Conservation (phyloP, 495 filamentous ascomycete genomes). For the Penicillium fimorum region DNA sequence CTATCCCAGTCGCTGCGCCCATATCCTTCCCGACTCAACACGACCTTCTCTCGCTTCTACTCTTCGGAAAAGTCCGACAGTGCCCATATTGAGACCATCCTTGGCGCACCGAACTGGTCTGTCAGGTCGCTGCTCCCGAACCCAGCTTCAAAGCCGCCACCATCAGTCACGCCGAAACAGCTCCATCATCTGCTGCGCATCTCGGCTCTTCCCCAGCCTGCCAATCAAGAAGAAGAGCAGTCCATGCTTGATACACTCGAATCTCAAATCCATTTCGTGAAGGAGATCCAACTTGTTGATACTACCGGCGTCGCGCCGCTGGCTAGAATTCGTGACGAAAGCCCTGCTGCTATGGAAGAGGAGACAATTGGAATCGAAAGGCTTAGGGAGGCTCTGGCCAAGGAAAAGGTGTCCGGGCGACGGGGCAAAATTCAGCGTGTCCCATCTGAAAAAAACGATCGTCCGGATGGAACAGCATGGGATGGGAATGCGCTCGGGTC, state of each 20-base stretch:
- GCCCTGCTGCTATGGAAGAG: constrained; percentile 49
- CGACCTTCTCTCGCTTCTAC: constrained; percentile 19
- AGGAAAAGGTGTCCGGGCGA: constrained; percentile 54
- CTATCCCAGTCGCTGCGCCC: constrained; percentile 18
- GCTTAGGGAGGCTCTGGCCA: constrained; percentile 50
- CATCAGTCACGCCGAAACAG: constrained; percentile 50
- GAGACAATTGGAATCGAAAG: constrained; percentile 51
- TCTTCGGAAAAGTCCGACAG: constrained; percentile 29
- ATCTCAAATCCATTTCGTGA: constrained; percentile 87
- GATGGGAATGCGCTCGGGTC: constrained; percentile 68
- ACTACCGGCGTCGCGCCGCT: constrained; percentile 70
- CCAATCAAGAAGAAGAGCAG: constrained; percentile 53
- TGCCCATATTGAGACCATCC: constrained; percentile 51
- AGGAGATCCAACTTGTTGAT: constrained; percentile 75
- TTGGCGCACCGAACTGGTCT: constrained; percentile 80
- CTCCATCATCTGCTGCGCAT: constrained; percentile 86
- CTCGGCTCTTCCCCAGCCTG: constrained; percentile 78
- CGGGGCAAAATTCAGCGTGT: constrained; percentile 46
- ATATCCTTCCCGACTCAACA: constrained; percentile 7
- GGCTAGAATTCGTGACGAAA: constrained; percentile 80
- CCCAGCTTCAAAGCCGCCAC: constrained; percentile 26
- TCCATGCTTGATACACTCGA: constrained; percentile 70
- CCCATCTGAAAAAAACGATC: constrained; percentile 27
- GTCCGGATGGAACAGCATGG: constrained; percentile 42
- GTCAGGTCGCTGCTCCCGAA: constrained; percentile 72